Evolutionary conservation across 768 basidiomycete genomes (phyloP).

Genomic region (Termitomyces sp.): DNA sequence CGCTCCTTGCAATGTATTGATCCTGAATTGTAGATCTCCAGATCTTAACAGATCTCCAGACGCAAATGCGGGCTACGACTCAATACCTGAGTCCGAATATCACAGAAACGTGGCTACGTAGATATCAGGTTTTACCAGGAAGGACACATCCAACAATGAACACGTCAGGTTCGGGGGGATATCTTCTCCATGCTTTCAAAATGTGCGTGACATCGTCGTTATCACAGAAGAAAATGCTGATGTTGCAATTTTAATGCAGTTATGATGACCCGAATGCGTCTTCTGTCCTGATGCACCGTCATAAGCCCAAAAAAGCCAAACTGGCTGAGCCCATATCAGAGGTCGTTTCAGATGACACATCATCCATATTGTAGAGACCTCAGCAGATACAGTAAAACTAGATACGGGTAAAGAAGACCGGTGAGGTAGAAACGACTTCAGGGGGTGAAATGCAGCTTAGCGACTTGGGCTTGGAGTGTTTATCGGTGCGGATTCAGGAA

Average conservation of each 20-base stretch:
- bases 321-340: conserved; percentile 1
- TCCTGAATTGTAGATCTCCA: conserved; percentile 19
- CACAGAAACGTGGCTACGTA: conserved; percentile 82
- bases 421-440: conserved; percentile 2
- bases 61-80: conserved; percentile 58
- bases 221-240: neutral
- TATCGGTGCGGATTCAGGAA: conserved; percentile 19
- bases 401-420: conserved; percentile 6
- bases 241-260: conserved; percentile 22
- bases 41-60: conserved; percentile 76
- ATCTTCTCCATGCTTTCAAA: conserved; percentile 79
- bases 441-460: neutral
- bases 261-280: conserved; percentile 63
- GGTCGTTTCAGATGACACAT: neutral
- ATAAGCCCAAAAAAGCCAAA: conserved; percentile 31
- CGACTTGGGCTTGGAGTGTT: neutral
- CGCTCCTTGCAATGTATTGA: neutral
- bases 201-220: conserved; percentile 44
- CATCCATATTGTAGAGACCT: conserved; percentile 1
- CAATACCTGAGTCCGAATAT: conserved; percentile 73
- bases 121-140: conserved; percentile 95
- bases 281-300: conserved; percentile 43
- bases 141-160: conserved; percentile 95
- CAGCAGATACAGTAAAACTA: conserved; percentile 9
- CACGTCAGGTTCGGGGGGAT: conserved; percentile 85